These are phyloP conservation scores for Mycena albidolilacea DNA, from an alignment of 768 basidiomycete genomes.

Conservation along the genomic window DNA sequence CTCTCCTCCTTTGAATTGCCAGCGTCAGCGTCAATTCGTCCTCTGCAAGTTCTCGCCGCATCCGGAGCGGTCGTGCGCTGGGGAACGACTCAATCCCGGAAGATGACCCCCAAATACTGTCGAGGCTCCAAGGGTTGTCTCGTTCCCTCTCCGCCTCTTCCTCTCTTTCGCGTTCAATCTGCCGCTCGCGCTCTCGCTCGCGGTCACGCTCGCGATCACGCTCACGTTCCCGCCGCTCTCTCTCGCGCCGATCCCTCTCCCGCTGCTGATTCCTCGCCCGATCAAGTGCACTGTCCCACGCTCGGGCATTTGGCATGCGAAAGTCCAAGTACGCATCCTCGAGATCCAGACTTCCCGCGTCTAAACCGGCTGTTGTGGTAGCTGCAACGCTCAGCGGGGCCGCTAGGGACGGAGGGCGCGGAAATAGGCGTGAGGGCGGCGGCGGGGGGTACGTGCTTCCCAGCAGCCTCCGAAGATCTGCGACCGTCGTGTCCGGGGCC, in stretches of 20 bases:
- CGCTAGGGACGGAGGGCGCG: conserved; percentile 34
- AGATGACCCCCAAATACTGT: conserved; percentile 27
- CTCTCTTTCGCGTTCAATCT: conserved; percentile 26
- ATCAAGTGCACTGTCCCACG: conserved; percentile 37
- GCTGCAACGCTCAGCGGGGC: conserved; percentile 34
- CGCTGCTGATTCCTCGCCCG: conserved; percentile 26
- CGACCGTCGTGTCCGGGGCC: conserved; percentile 18
- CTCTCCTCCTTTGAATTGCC: conserved; percentile 18
- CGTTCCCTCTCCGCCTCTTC: conserved; percentile 30
- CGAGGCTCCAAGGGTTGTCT: conserved; percentile 36
- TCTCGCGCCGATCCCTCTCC: conserved; percentile 17
- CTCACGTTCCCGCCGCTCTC: conserved; percentile 23
- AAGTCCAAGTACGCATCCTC: conserved; percentile 30
- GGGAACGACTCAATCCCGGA: conserved; percentile 11
- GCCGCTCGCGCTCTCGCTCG: conserved; percentile 19
- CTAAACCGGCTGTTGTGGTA: conserved; percentile 24
- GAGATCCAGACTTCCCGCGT: conserved; percentile 25
- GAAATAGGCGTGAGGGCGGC: conserved; percentile 25
- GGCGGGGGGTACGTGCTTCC: background rate
- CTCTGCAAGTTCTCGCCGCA: conserved; percentile 12
- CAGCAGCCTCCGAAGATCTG: conserved; percentile 30
- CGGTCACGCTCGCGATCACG: conserved; percentile 12
- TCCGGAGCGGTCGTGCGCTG: conserved; percentile 18
- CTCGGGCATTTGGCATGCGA: conserved; percentile 14
- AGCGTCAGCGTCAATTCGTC: conserved; percentile 15